phyloP scores from a whole-genome alignment of 805 yeast genomes.

The Candida insectorum region DNA sequence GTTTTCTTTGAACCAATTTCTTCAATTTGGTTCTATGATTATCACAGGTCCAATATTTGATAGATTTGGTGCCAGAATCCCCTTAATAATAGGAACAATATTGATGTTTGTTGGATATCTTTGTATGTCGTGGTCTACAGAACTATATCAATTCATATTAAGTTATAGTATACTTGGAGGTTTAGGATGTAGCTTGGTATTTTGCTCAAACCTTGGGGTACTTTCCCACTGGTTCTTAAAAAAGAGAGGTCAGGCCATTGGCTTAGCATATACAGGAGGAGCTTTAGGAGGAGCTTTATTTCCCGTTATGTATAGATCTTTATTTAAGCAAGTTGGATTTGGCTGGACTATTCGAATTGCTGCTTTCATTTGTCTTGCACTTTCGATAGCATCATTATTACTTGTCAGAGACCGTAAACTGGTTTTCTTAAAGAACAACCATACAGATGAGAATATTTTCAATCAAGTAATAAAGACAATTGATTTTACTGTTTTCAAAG shows the following conservation, averaged over 20 bases:
- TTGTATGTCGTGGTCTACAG: constrained; percentile 16
- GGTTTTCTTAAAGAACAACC: constrained; percentile 9
- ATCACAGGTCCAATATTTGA: constrained; percentile 26
- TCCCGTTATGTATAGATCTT: constrained; percentile 23
- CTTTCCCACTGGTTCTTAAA: constrained; percentile 21
- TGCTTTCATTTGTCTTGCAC: constrained; percentile 18
- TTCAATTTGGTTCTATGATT: constrained; percentile 21
- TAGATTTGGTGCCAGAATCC: constrained; percentile 20
- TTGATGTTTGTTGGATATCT: constrained; percentile 19
- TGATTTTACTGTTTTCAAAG: constrained; percentile 23
- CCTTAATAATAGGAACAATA: constrained; percentile 17
- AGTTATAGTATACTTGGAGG: constrained; percentile 23
- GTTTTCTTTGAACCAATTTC: constrained; percentile 23
- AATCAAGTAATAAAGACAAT: constrained; percentile 19
- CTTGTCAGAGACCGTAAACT: constrained; percentile 19
- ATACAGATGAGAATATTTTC: constrained; percentile 4
- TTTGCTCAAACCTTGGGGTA: constrained; percentile 20
- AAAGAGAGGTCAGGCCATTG: constrained; percentile 24
- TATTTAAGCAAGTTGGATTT: constrained; percentile 26
- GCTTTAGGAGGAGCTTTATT: constrained; percentile 28
- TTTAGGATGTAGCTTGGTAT: constrained; percentile 21
- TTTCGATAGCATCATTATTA: constrained; percentile 14
- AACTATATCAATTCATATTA: constrained; percentile 23
- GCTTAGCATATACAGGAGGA: constrained; percentile 27
- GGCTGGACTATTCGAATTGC: constrained; percentile 29